These are phyloP conservation scores for Chrysosporium queenslandicum DNA, from an alignment of 2,329 filamentous ascomycete species.

Conservation along the genomic window DNA sequence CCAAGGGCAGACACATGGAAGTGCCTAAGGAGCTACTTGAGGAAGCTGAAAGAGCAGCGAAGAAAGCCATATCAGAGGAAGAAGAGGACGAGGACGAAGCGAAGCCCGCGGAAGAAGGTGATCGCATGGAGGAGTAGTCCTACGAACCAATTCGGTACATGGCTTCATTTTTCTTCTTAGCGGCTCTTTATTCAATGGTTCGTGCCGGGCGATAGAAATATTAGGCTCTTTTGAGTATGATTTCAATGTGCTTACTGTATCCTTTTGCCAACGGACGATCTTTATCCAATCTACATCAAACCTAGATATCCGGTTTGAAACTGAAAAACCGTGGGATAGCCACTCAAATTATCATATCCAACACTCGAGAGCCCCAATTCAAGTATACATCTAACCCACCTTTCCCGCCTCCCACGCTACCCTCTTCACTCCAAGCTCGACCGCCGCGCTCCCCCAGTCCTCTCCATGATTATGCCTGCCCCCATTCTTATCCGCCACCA, in stretches of 20 bases:
- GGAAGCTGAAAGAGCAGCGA: conserved; percentile 86
- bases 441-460: conserved; percentile 90
- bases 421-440: conserved; percentile 85
- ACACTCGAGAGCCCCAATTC: not conserved
- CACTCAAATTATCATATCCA: not conserved
- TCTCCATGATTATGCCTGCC: conserved; percentile 80
- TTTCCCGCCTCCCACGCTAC: conserved; percentile 69
- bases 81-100: conserved; percentile 64
- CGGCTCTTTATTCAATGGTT: conserved; percentile 1
- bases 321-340: too few species aligned
- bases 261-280: not conserved
- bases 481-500: conserved; percentile 40
- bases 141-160: not conserved
- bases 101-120: conserved; percentile 50
- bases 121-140: conserved; percentile 76
- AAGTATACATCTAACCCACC: conserved; percentile 32
- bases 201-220: not conserved
- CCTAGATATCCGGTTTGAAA: not conserved
- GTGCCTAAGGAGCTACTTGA: conserved; percentile 84
- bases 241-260: not conserved
- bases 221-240: not conserved
- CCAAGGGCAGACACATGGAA: conserved; percentile 84
- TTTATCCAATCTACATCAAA: not conserved
- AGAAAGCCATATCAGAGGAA: conserved; percentile 82
- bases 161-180: not conserved